phyloP scores from a whole-genome alignment of 192 early-diverging fungal species.

The Phycomyces blakesleeanus region DNA sequence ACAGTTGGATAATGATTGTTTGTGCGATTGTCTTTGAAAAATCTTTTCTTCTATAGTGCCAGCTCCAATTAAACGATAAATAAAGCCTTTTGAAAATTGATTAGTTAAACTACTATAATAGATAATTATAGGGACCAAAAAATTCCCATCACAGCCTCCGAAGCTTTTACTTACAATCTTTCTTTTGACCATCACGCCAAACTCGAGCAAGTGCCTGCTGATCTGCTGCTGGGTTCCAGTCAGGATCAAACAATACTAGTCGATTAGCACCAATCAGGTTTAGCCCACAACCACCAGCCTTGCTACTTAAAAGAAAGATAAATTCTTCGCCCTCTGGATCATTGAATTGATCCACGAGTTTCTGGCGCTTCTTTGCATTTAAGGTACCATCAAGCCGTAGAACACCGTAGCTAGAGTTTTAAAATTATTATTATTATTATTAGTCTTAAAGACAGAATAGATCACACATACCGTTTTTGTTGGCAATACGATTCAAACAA shows the following conservation, averaged over 20 bases:
- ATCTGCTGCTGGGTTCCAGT: slow-evolving; percentile 98
- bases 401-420: slow-evolving; percentile 54
- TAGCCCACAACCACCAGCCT: slow-evolving; percentile 97
- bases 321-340: slow-evolving; percentile 83
- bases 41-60: slow-evolving; percentile 99
- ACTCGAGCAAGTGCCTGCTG: slow-evolving; percentile 88
- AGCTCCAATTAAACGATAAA: slow-evolving; percentile 98
- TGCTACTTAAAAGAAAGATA: slow-evolving; percentile 93
- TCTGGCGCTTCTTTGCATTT: slow-evolving; percentile 88
- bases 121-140: too few species aligned
- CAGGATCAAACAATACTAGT: slow-evolving; percentile 90
- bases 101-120: neutral
- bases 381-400: slow-evolving; percentile 91
- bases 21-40: slow-evolving; percentile 89
- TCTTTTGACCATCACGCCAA: slow-evolving; percentile 84
- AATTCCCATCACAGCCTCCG: too few species aligned
- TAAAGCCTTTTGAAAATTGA: slow-evolving; percentile 62
- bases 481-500: slow-evolving; percentile 88
- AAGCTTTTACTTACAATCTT: slow-evolving; percentile 47
- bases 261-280: slow-evolving; percentile 98
- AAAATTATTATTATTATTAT: neutral
- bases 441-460: neutral
- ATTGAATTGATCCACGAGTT: slow-evolving; percentile 96
- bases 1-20: slow-evolving; percentile 83
- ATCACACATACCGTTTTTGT: slow-evolving; percentile 63